Evolutionary conservation across 2,329 filamentous ascomycete genomes (phyloP).

Genomic region (Emergomyces africanus): DNA sequence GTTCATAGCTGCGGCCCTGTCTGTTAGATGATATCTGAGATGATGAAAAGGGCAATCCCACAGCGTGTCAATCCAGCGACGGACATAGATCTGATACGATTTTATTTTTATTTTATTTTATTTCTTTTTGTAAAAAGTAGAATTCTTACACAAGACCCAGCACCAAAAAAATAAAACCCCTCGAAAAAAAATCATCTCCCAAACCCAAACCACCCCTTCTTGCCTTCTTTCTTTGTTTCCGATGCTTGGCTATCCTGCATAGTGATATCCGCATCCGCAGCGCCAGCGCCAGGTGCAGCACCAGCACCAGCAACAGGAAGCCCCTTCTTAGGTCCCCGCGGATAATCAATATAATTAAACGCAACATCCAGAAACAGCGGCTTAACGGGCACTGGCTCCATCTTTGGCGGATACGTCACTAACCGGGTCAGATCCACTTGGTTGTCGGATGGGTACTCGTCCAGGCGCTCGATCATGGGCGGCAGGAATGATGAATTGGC

Average conservation of each 20-base stretch:
- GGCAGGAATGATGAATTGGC: slow-evolving; percentile 29
- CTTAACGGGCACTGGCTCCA: slow-evolving; percentile 79
- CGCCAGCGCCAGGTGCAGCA: slow-evolving; percentile 11
- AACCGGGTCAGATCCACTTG: slow-evolving; percentile 65
- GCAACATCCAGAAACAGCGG: slow-evolving; percentile 92
- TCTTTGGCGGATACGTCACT: slow-evolving; percentile 73
- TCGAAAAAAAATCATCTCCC: slow-evolving; percentile 25
- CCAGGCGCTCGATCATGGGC: slow-evolving; percentile 62
- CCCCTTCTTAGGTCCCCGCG: slow-evolving; percentile 39
- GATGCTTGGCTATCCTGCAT: slow-evolving; percentile 14
- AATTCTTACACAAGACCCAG: no score
- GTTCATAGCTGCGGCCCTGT: no score
- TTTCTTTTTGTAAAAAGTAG: no score
- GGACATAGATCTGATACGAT: neutral
- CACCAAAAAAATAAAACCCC: neutral
- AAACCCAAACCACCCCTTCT: slow-evolving; percentile 70
- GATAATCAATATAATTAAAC: slow-evolving; percentile 96
- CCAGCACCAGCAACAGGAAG: slow-evolving; percentile 10
- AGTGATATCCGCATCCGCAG: slow-evolving; percentile 1
- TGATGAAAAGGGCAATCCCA: no score
- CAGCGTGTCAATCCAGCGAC: no score
- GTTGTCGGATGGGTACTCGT: slow-evolving; percentile 54
- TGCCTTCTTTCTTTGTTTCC: slow-evolving; percentile 40
- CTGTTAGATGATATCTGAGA: no score
- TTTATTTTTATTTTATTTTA: no score